Base-by-base conservation (phyloP, 371 early-diverging fungal genomes). In the Basidiobolus meristosporus region DNA sequence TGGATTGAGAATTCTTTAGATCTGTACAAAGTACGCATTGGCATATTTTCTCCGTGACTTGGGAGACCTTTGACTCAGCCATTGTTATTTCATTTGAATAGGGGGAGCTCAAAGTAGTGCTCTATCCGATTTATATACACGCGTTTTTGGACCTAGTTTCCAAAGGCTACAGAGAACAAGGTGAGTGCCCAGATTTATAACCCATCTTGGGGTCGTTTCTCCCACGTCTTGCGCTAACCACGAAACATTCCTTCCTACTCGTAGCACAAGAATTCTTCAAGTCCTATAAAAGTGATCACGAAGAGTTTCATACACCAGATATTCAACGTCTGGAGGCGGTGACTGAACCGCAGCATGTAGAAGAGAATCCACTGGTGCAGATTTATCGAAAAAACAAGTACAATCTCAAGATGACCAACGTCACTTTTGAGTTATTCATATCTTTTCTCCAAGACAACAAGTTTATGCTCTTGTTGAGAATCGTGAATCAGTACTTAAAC, bases 1-100 rank as follows among this genome's bases (percentile, higher is more conserved):
- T 98, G 97, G 98, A 77, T 97, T 28, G 86, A 92, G 43, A 87
- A 82, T 45, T 92, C 93, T 9, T 66, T 99, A 34, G 98, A 98
- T 49, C 59, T 72, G 45, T 91, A 87, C 66, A 81, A 76, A 70
- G 84, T 82, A 60, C 23, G 2, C 16, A 15, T 10, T 14, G 6
- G 10, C 7, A 7, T 40, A 40, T 40, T 7, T 28, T 16, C 16
- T 32, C n/a, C n/a, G n/a, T 17, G 18, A 14, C 11, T 19, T 39
- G 12, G 7, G 26, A 4, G 17, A 1, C 12, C 21, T n/a, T 31
- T 34, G 10, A 19, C 14, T 31, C 11, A 34, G 2, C 32, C 7
- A 7, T 4, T 7, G 31, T 45, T 19, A 20, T 12, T 41, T 49
- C 38, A 10, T 19, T 36, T 12, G 36, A 22, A 14, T 20, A 34